Percentiles rank a stretch among this genome's conserved stretches.
Conservation (phyloP, 2,329 filamentous ascomycete genomes). For the Akanthomyces muscarius region DNA sequence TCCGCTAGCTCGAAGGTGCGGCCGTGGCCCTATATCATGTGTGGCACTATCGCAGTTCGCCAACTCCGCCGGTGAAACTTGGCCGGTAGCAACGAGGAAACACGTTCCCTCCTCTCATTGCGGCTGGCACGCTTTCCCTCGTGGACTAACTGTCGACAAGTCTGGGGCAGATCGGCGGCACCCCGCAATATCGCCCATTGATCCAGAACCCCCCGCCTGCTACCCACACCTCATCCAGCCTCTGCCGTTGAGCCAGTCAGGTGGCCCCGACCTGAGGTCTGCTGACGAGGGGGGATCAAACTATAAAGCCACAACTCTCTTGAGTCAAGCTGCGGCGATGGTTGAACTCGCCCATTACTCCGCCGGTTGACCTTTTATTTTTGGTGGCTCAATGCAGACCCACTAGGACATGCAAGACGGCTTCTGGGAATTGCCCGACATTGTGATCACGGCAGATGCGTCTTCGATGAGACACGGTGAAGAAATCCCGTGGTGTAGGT, state of each 20-base stretch:
- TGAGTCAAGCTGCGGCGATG: not conserved
- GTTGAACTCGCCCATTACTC: not conserved
- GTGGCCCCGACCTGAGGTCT: slow-evolving; percentile 13
- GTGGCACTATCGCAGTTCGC: not conserved
- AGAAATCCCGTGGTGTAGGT: not conserved
- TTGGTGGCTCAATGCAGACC: not conserved
- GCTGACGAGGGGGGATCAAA: slow-evolving; percentile 13
- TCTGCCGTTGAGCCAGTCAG: slow-evolving; percentile 14
- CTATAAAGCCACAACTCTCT: slow-evolving; percentile 15
- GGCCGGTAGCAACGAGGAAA: not conserved
- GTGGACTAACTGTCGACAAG: not conserved
- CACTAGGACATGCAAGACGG: not conserved
- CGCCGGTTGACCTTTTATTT: not conserved
- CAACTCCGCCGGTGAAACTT: not conserved
- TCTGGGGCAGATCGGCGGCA: slow-evolving; percentile 14
- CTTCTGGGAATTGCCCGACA: not conserved
- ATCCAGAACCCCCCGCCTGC: slow-evolving; percentile 8
- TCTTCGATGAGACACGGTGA: not conserved
- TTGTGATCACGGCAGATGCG: not conserved
- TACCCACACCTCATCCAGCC: slow-evolving; percentile 2
- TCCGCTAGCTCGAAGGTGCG: not conserved
- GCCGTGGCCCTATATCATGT: not conserved
- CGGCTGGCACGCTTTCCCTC: not conserved
- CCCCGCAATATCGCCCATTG: slow-evolving; percentile 12
- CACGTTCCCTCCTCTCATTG: not conserved